Evolutionary conservation across 1,284 basidiomycete genomes (phyloP).

Genomic region (Ganoderma lingzhi): DNA sequence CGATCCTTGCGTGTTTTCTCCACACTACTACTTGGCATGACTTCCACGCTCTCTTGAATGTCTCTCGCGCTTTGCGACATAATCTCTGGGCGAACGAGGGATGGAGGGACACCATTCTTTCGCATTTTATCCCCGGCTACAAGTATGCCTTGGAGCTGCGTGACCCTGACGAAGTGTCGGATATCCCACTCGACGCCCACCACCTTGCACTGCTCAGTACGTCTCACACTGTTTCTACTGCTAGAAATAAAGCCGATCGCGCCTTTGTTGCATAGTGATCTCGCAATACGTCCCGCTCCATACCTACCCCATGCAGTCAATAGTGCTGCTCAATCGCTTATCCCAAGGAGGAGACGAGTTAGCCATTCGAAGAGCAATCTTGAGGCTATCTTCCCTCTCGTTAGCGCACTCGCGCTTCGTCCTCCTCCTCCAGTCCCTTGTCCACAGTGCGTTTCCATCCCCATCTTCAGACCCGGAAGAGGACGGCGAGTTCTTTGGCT

Average conservation of each 20-base stretch:
- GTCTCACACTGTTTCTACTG: slow-evolving; percentile 41
- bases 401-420: slow-evolving; percentile 77
- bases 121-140: slow-evolving; percentile 68
- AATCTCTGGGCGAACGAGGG: slow-evolving; percentile 49
- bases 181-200: slow-evolving; percentile 59
- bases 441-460: slow-evolving; percentile 61
- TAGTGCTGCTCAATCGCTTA: slow-evolving; percentile 54
- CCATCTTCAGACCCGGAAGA: slow-evolving; percentile 44
- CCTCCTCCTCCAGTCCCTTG: slow-evolving; percentile 72
- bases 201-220: slow-evolving; percentile 70
- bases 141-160: slow-evolving; percentile 49
- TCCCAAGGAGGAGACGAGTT: slow-evolving; percentile 41
- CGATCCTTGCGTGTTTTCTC: slow-evolving; percentile 54
- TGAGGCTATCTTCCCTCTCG: slow-evolving; percentile 55
- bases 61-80: slow-evolving; percentile 55
- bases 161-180: slow-evolving; percentile 50
- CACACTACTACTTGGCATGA: slow-evolving; percentile 58
- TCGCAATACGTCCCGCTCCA: slow-evolving; percentile 70
- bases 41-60: slow-evolving; percentile 58
- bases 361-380: slow-evolving; percentile 47
- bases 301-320: slow-evolving; percentile 63
- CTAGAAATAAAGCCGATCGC: slow-evolving; percentile 16
- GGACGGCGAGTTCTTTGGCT: slow-evolving; percentile 41
- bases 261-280: slow-evolving; percentile 52
- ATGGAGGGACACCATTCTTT: slow-evolving; percentile 61